Conservation (phyloP, 2,329 filamentous ascomycete species). For the Monilinia aucupariae region DNA sequence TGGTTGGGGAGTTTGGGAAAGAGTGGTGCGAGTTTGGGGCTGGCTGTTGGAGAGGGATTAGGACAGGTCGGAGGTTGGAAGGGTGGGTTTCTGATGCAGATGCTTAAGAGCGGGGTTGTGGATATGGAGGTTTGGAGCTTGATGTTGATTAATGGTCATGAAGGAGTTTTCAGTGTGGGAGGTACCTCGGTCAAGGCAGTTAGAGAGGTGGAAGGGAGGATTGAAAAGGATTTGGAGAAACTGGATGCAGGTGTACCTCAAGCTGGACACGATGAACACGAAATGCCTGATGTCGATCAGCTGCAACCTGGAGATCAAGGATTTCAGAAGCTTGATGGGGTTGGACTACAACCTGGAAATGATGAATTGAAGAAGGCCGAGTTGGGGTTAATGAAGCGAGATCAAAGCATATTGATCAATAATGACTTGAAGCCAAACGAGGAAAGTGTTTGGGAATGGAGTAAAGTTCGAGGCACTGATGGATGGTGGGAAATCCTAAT, state of each 20-base stretch:
- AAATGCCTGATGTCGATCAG: not conserved
- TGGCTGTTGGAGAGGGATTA: conserved; percentile 20
- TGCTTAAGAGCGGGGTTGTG: conserved; percentile 21
- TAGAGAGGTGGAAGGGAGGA: conserved; percentile 15
- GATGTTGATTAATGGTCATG: conserved; percentile 23
- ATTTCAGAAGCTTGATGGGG: not conserved
- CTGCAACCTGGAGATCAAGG: not conserved
- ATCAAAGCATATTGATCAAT: not conserved
- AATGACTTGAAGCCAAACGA: not conserved
- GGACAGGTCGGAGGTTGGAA: conserved; percentile 1
- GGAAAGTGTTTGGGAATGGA: conserved; percentile 24
- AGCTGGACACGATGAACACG: not conserved
- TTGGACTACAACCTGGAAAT: not conserved
- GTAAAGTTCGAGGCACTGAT: conserved; percentile 26
- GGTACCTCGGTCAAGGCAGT: conserved; percentile 20
- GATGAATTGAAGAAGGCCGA: conserved; percentile 2
- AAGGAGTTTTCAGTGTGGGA: conserved; percentile 26
- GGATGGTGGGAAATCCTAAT: conserved; percentile 28
- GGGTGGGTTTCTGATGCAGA: conserved; percentile 20
- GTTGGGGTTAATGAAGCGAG: conserved; percentile 19
- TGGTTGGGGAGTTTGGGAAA: conserved; percentile 19
- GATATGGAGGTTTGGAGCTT: conserved; percentile 25
- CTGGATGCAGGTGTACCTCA: not conserved
- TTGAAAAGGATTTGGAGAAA: conserved; percentile 2
- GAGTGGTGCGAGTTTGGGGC: conserved; percentile 23